phyloP scores from a whole-genome alignment of 2,329 filamentous ascomycete genomes.

The Fusarium compactum region DNA sequence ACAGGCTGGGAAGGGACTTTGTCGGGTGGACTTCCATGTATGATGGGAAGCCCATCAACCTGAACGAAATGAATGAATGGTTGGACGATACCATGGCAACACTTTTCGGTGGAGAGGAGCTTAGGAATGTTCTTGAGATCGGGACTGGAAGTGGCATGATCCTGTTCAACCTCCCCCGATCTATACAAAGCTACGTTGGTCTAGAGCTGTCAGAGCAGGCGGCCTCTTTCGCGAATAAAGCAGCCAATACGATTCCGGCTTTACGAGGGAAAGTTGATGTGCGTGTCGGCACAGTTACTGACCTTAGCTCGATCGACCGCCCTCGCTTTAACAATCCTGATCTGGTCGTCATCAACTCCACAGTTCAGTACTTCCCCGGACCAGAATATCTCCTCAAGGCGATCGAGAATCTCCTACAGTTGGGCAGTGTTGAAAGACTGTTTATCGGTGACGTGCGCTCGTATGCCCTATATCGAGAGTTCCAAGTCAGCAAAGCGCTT shows the following conservation, averaged over 20 bases:
- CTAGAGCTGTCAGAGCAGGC: conserved; percentile 32
- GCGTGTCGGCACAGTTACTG: not conserved
- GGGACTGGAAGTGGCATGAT: conserved; percentile 48
- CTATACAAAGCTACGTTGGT: conserved; percentile 41
- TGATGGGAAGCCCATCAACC: conserved; percentile 28
- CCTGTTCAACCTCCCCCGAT: conserved; percentile 39
- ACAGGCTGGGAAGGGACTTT: conserved; percentile 41
- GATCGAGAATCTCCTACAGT: conserved; percentile 30
- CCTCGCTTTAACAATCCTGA: not conserved
- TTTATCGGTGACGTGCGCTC: conserved; percentile 46
- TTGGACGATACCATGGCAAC: conserved; percentile 43
- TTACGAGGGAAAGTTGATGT: not conserved
- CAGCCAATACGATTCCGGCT: not conserved
- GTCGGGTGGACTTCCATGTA: conserved; percentile 47
- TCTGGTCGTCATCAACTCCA: conserved; percentile 47
- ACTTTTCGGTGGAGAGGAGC: not conserved
- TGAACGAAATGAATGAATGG: conserved; percentile 46
- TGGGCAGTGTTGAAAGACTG: conserved; percentile 12
- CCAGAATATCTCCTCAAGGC: conserved; percentile 41
- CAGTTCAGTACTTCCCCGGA: conserved; percentile 49
- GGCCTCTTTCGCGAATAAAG: not conserved
- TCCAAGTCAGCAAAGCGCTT: conserved; percentile 31
- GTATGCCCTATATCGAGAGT: conserved; percentile 33
- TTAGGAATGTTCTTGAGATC: conserved; percentile 36
- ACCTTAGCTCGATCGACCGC: not conserved